Evolutionary conservation across 2,329 filamentous ascomycete genomes (phyloP), one percentile per base, ranked within the genome.

Genomic region (Colletotrichum acutatum): DNA sequence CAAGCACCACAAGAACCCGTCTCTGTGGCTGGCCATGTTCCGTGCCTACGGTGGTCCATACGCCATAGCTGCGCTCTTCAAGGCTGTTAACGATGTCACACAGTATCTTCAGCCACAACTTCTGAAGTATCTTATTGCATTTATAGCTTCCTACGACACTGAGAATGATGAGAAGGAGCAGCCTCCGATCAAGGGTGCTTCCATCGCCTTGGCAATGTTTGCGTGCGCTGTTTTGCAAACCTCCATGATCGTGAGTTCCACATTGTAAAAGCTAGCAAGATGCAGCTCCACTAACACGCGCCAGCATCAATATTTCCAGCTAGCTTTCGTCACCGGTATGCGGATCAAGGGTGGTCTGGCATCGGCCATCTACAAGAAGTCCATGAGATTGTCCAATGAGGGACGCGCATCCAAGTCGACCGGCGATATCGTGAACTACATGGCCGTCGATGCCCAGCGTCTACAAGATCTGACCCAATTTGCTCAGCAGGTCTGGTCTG

Each of bases 351-450:
- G 95, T 53, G 93, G 95, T 3, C 84, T 99, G 74, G 96, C 94
- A 7, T 93, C 96, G 1, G 90, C 95, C 71, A 98, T 99, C 76
- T 99, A 99, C 82, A 90, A 92, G 72, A 99, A 99, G 84, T 93
- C 95, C 0, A 88, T 98, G 74, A 92, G 91, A 75, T 87, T 99
- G 22, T 98, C 96, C 5, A 98, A 97, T 78, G 97, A 99, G 83
- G 97, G 97, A 9, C 91, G 96, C 66, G 90, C 95, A 2, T 84
- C 91, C 57, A 98, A 98, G 84, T 94, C 94, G 0, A 99, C 97
- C 0, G 97, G 97, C 70, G 97, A 99, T 79, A 98, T 99, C 79
- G 97, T 99, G 81, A 99, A 99, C 81, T 97, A 98, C 84, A 99
- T 99, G 96, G 97, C 97, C 58, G 96, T 99, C 11, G 97, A 99